Evolutionary conservation across 306 rosid species (phyloP), one percentile per base, ranked within the genome.

Genomic region (Rubus idaeus): DNA sequence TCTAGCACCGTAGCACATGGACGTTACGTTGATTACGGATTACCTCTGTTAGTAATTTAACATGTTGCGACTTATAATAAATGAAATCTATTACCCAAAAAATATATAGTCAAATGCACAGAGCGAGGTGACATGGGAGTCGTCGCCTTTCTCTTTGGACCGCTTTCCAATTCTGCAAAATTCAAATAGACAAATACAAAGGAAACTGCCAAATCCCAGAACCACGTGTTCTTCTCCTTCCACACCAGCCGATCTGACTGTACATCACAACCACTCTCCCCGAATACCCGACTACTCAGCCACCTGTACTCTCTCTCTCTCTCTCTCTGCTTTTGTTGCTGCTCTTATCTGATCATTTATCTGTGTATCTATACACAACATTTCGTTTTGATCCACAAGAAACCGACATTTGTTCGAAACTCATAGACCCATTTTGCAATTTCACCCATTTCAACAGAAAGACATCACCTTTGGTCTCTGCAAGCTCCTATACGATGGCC

Each of bases 211-310:
- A 49, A 64, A 13, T 70, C 23, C 13, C 26, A 21, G 6, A 79
- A 13, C 78, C 82, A 67, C 87, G 86, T 78, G 87, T 75, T 77
- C 20, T 4, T 26, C 9, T 41, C 56, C 35, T 78, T 40, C 64
- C 10, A 2, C 51, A 7, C 37, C 68, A 65, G 61, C 75, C 76
- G 46, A 52, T 62, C 81, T 85, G 87, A 79, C 74, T 60, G 20
- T 77, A 65, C 68, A 71, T 74, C 73, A 14, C 6, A 46, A 70
- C 57, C 12, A 42, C 75, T 60, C 75, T n/a, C 80, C 68, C 58
- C 26, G n/a, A 73, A 70, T 81, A 63, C 70, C 73, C 84, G 75
- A 81, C 45, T 70, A 10, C 80, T 73, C 71, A 68, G 75, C 79
- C 83, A 82, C 78, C 79, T 80, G 77, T 81, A 17, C 23, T 79